Percentiles rank a stretch among this genome's conserved stretches.
Conservation (phyloP, 371 early-diverging fungal genomes). For the Apophysomyces elegans region DNA sequence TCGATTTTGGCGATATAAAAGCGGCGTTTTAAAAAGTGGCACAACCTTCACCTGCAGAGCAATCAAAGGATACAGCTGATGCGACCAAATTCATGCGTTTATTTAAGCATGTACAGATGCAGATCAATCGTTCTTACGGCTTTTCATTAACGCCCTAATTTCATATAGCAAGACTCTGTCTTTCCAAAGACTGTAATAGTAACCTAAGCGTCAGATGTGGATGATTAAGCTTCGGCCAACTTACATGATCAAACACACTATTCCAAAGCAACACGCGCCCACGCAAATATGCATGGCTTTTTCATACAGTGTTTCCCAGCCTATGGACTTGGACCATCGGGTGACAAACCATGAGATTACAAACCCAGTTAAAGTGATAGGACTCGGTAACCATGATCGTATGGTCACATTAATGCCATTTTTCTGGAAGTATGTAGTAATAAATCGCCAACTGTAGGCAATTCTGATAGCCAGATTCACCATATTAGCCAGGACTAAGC, state of each 20-base stretch:
- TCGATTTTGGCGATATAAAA: no score
- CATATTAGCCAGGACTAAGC: conserved; percentile 86
- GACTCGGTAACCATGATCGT: conserved; percentile 48
- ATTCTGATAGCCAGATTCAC: conserved; percentile 84
- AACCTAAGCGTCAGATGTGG: not conserved
- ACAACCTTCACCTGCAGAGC: not conserved
- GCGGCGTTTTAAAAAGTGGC: no score
- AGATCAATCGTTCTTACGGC: not conserved
- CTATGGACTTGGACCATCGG: conserved; percentile 54
- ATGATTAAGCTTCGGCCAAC: conserved; percentile 8
- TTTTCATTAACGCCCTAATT: not conserved
- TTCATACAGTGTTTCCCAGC: conserved; percentile 58
- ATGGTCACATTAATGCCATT: conserved; percentile 19
- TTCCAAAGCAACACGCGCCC: conserved; percentile 54
- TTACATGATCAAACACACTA: conserved; percentile 47
- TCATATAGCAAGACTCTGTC: conserved; percentile 3
- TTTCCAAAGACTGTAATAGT: not conserved
- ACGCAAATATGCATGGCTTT: conserved; percentile 63
- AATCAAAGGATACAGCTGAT: no score
- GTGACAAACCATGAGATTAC: conserved; percentile 61
- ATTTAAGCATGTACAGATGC: not conserved
- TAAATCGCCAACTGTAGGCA: conserved; percentile 71
- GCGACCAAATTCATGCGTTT: no score
- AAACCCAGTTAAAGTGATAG: conserved; percentile 48
- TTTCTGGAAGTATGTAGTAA: conserved; percentile 55